Percentiles rank a stretch among this genome's conserved stretches.
Conservation (phyloP, 2,329 filamentous ascomycete genomes). For the Hypoxylon sp. region DNA sequence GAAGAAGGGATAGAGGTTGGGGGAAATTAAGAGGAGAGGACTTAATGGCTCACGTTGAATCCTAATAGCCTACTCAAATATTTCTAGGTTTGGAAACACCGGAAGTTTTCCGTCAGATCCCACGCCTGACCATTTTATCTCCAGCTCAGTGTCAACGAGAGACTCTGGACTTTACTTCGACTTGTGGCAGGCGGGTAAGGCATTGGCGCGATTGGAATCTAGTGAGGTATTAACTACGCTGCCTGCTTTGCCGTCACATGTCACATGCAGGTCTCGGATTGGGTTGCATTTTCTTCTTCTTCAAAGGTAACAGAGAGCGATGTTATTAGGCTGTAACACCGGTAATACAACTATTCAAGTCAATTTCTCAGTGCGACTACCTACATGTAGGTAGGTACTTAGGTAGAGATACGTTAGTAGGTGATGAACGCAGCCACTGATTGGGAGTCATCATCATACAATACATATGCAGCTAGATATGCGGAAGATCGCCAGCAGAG, state of each 20-base stretch:
- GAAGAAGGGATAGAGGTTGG: background rate
- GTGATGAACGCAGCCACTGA: background rate
- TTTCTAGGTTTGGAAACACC: constrained; percentile 1
- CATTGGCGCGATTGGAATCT: constrained; percentile 30
- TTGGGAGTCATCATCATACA: background rate
- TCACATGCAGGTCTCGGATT: constrained; percentile 40
- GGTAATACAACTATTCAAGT: constrained; percentile 2
- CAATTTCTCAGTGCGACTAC: constrained; percentile 4
- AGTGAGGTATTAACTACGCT: constrained; percentile 11
- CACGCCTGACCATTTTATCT: background rate
- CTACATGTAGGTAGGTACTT: background rate
- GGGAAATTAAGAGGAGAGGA: background rate
- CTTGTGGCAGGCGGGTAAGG: constrained; percentile 21
- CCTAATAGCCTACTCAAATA: background rate
- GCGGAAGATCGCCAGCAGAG: constrained; percentile 23
- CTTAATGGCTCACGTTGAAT: constrained; percentile 4
- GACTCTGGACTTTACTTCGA: constrained; percentile 2
- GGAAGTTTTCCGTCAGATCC: background rate
- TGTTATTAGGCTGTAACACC: constrained; percentile 27
- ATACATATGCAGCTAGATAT: background rate
- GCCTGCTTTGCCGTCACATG: constrained; percentile 33
- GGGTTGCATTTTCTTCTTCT: constrained; percentile 20
- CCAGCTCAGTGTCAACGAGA: background rate
- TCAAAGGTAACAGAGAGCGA: constrained; percentile 21
- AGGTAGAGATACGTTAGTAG: background rate